phyloP scores from a whole-genome alignment of 164 flowering plant genomes.

The Chimonanthus salicifolius region DNA sequence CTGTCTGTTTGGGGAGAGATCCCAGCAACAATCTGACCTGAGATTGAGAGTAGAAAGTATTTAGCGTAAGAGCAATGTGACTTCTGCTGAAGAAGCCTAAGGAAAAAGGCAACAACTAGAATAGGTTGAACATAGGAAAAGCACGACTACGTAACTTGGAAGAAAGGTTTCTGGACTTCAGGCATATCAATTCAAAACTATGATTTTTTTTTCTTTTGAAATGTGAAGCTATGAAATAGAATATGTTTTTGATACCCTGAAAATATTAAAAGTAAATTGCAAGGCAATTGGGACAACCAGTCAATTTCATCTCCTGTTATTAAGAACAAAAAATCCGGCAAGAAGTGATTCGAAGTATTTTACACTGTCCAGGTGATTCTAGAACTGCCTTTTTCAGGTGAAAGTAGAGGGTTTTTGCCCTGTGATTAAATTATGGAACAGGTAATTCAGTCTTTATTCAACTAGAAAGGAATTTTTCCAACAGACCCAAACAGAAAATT shows the following conservation, averaged over 20 bases:
- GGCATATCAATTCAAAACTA: background rate
- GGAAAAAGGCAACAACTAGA: background rate
- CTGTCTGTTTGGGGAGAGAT: conserved; percentile 42
- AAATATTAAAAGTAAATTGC: background rate
- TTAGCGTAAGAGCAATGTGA: background rate
- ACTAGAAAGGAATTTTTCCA: too few relatives aligned
- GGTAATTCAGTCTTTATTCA: too few relatives aligned
- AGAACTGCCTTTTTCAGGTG: too few relatives aligned
- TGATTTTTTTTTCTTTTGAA: background rate
- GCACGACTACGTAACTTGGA: background rate
- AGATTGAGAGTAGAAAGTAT: background rate
- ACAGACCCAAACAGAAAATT: too few relatives aligned
- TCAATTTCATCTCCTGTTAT: too few relatives aligned
- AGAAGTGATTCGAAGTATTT: too few relatives aligned
- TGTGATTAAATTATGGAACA: too few relatives aligned
- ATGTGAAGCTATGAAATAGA: background rate
- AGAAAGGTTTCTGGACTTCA: background rate
- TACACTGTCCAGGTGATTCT: too few relatives aligned
- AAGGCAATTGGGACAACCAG: too few relatives aligned
- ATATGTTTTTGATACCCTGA: background rate
- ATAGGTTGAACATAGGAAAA: background rate
- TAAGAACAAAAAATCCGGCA: too few relatives aligned
- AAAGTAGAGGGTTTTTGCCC: too few relatives aligned
- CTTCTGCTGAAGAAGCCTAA: background rate
- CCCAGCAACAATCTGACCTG: conserved; percentile 29